phyloP scores from a whole-genome alignment of 1,284 basidiomycete species.

The Neonothopanus nambi region DNA sequence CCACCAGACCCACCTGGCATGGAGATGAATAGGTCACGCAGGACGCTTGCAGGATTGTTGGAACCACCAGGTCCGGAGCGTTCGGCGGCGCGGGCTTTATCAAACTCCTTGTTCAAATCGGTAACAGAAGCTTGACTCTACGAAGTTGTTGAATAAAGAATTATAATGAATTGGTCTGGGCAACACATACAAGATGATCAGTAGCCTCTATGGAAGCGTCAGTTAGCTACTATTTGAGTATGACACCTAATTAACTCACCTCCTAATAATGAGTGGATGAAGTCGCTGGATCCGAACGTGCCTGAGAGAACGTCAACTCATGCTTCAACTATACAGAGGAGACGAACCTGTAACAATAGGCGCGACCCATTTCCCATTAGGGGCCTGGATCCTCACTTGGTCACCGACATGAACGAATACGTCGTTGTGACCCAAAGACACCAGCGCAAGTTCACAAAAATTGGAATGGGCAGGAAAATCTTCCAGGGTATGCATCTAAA shows the following conservation, averaged over 20 bases:
- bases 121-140: conserved; percentile 81
- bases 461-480: conserved; percentile 91
- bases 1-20: conserved; percentile 61
- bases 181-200: conserved; percentile 61
- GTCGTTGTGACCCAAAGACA: conserved; percentile 71
- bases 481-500: conserved; percentile 78
- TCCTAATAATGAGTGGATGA: conserved; percentile 75
- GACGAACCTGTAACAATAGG: conserved; percentile 82
- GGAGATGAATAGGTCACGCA: conserved; percentile 57
- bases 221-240: background rate
- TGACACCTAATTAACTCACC: conserved; percentile 39
- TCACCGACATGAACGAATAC: conserved; percentile 93
- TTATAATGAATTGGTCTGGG: conserved; percentile 4
- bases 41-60: conserved; percentile 37
- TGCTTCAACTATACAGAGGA: background rate
- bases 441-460: conserved; percentile 81
- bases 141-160: background rate
- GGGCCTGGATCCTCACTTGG: conserved; percentile 75
- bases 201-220: conserved; percentile 52
- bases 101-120: conserved; percentile 82
- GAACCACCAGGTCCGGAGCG: conserved; percentile 39
- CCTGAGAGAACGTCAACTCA: conserved; percentile 34
- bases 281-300: conserved; percentile 87
- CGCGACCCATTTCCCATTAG: conserved; percentile 74
- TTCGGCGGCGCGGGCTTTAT: conserved; percentile 62